A percentile compares a stretch with the other conserved stretches of the same genome.
These are phyloP conservation scores for Staphylotrichum longicolle DNA, from an alignment of 495 filamentous ascomycete genomes.

Conservation along the genomic window DNA sequence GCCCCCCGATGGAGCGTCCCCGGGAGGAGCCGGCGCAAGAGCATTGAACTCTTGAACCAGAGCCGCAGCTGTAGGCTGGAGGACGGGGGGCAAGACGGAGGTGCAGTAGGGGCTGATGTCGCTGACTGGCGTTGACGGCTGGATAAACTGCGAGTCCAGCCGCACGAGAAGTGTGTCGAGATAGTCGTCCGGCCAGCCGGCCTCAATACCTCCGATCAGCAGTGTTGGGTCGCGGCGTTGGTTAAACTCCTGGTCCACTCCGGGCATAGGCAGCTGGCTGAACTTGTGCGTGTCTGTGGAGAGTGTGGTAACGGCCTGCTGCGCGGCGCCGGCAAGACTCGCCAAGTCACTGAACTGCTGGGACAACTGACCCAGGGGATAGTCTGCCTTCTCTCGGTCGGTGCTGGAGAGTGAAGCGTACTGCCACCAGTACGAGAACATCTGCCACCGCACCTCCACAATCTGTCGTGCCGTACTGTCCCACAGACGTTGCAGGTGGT, in stretches of 20 bases:
- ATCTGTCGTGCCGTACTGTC: background rate
- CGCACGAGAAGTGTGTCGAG: constrained; percentile 38
- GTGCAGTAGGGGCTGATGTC: too few species aligned
- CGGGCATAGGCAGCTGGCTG: too few species aligned
- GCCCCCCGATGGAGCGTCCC: too few species aligned
- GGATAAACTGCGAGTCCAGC: constrained; percentile 31
- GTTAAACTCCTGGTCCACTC: constrained; percentile 29
- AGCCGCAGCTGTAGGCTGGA: background rate
- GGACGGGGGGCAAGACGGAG: background rate
- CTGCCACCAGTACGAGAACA: constrained; percentile 46
- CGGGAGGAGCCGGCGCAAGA: background rate
- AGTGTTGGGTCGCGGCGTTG: constrained; percentile 47
- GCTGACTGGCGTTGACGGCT: background rate
- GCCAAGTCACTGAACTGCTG: too few species aligned
- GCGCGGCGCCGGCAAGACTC: too few species aligned
- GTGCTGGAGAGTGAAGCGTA: constrained; percentile 7
- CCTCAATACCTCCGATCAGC: constrained; percentile 41
- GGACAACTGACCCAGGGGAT: too few species aligned
- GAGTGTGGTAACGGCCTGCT: too few species aligned
- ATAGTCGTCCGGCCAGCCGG: constrained; percentile 49
- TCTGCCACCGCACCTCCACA: constrained; percentile 36
- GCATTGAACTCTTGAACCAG: background rate
- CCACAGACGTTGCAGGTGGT: constrained; percentile 23
- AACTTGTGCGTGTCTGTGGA: too few species aligned
- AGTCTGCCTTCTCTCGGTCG: too few species aligned